Evolutionary conservation across 2,329 filamentous ascomycete genomes (phyloP), one percentile per base, ranked within the genome.

Genomic region (Pleurostoma richardsiae): DNA sequence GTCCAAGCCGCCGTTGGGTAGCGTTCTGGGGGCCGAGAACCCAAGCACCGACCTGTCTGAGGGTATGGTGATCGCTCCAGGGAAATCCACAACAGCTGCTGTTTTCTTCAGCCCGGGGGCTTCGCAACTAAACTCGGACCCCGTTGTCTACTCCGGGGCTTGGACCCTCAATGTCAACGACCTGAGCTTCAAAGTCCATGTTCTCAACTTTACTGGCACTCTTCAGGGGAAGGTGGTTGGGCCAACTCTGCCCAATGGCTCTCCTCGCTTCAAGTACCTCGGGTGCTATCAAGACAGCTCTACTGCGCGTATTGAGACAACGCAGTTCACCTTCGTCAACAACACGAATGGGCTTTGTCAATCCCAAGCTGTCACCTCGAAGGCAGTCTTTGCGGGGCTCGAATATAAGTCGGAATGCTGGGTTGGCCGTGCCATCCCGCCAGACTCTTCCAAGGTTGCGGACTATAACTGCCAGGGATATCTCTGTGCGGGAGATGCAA

Each of bases 401-500:
- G 45, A 50, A 33, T 50, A 50, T 29, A 47, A 19, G 19, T 19
- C 19, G 19, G 19, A 19, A 19, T 19, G 19, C 19, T 19, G 19
- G 19, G 19, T 19, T 19, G 19, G 19, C 19, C 40, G 10, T 42
- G 40, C 31, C 42, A 42, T 19, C 31, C 26, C 10, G 44, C 40
- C 39, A 26, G 33, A 39, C 2, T 45, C 44, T 6, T 28, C 38
- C 2, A 39, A 40, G 3, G 39, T 27, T 10, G 41, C 60, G 7
- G 54, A 52, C 8, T 42, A 54, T 7, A 58, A 60, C 29, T 55
- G 54, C 5, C 59, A 58, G 44, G 57, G 57, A 10, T 63, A 58
- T 41, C 51, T 54, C n/a, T 64, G 61, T 42, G 54, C 52, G 5
- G 60, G 59, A 5, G 59, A 64, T 40, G 40, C 39, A 19, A 19